Conservation (phyloP, 1,139 yeast genomes). For the Kodamaea suecica region DNA sequence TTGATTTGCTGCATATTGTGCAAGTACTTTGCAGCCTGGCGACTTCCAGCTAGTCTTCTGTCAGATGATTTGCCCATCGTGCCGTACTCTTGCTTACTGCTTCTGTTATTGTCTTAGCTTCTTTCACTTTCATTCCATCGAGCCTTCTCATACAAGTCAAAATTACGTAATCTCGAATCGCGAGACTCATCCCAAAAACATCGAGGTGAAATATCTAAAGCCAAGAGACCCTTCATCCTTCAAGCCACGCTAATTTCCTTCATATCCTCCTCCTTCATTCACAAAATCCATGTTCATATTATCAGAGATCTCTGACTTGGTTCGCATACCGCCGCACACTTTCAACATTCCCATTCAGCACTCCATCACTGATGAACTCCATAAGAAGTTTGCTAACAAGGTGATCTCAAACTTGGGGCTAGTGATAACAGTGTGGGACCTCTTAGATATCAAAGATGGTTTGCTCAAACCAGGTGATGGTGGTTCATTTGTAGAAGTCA, state of each 20-base stretch:
- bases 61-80: conserved; percentile 45
- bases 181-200: no score
- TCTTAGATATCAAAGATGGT: conserved; percentile 79
- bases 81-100: no score
- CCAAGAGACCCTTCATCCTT: no score
- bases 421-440: conserved; percentile 80
- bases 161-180: no score
- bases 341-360: conserved; percentile 68
- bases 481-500: conserved; percentile 73
- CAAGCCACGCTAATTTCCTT: no score
- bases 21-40: conserved; percentile 42
- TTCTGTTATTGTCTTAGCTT: no score
- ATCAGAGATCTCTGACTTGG: conserved; percentile 74
- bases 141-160: no score
- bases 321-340: conserved; percentile 83
- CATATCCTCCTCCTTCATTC: not conserved
- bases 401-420: conserved; percentile 81
- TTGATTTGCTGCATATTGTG: conserved; percentile 20
- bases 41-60: conserved; percentile 49
- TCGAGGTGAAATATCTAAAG: no score
- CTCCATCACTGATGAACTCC: conserved; percentile 77
- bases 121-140: no score
- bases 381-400: conserved; percentile 80
- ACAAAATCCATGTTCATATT: conserved; percentile 66
- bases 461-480: conserved; percentile 95